Evolutionary conservation across 306 rosid species (phyloP).

Genomic region (Rubus parviflorus): DNA sequence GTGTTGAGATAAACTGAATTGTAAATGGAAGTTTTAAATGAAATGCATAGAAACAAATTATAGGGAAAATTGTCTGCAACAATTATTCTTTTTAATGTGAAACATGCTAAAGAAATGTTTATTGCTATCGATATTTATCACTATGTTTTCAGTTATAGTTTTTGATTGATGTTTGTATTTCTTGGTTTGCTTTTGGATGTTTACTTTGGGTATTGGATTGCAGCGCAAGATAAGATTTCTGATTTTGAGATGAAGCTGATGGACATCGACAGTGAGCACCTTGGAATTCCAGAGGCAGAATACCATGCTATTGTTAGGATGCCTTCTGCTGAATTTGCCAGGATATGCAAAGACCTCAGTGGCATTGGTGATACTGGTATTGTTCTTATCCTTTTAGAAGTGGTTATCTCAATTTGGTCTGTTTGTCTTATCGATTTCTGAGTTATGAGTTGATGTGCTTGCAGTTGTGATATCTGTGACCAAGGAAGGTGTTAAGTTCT

Average conservation of each 20-base stretch:
- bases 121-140: neutral
- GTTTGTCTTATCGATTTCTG: neutral
- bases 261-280: slow-evolving; percentile 97
- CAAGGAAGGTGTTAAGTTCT: slow-evolving; percentile 94
- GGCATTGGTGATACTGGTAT: slow-evolving; percentile 96
- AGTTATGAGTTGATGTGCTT: slow-evolving; percentile 3
- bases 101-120: neutral
- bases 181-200: neutral
- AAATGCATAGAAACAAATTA: neutral
- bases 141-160: neutral
- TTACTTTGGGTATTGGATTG: slow-evolving; percentile 12
- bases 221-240: slow-evolving; percentile 76
- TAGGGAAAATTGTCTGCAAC: neutral
- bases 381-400: neutral
- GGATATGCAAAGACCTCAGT: slow-evolving; percentile 89
- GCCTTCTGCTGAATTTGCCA: slow-evolving; percentile 87
- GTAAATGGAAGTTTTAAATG: neutral
- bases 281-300: slow-evolving; percentile 94
- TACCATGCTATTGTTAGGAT: slow-evolving; percentile 90
- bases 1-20: neutral
- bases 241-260: slow-evolving; percentile 98
- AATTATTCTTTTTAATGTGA: neutral
- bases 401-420: neutral
- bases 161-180: neutral
- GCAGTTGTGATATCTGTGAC: slow-evolving; percentile 92